Percentiles rank a stretch among this genome's conserved stretches.
Evolutionary conservation across 169 alveolate species (phyloP).

Genomic region (Eimeria acervulina): DNA sequence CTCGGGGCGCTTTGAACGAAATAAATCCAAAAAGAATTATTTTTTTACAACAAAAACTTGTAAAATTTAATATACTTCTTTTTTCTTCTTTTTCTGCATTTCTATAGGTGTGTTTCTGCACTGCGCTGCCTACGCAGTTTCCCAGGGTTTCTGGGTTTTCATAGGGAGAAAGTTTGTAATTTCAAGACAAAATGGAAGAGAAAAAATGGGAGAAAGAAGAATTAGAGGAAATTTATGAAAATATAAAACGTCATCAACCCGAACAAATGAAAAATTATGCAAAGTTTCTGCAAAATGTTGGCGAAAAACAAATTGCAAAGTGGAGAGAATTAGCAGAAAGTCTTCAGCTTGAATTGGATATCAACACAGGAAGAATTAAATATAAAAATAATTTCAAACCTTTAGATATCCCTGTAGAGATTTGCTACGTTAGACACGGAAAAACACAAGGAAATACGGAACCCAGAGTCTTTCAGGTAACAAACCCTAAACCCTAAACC

Average conservation of each 20-base stretch:
- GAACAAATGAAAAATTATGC: neutral
- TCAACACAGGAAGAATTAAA: neutral
- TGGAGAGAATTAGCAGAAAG: constrained; percentile 13
- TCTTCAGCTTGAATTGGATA: neutral
- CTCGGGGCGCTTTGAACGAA: neutral
- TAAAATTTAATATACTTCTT: too few relatives aligned
- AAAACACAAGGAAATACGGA: constrained; percentile 80
- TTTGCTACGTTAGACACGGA: constrained; percentile 81
- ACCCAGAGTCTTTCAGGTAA: constrained; percentile 73
- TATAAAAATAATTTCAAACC: constrained; percentile 53
- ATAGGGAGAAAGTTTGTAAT: neutral
- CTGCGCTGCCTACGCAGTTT: neutral
- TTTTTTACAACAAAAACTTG: too few relatives aligned
- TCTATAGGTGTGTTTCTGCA: too few relatives aligned
- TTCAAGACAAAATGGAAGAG: neutral
- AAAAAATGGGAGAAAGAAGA: neutral
- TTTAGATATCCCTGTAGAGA: neutral
- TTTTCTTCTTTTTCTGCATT: too few relatives aligned
- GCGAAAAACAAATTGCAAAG: neutral
- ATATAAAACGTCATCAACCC: neutral
- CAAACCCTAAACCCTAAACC: neutral
- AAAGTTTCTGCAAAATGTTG: neutral
- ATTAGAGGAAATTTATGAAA: neutral
- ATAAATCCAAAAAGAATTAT: too few relatives aligned
- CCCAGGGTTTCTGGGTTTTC: neutral